phyloP scores from a whole-genome alignment of 805 yeast genomes.

The Wickerhamiella kazuoi region DNA sequence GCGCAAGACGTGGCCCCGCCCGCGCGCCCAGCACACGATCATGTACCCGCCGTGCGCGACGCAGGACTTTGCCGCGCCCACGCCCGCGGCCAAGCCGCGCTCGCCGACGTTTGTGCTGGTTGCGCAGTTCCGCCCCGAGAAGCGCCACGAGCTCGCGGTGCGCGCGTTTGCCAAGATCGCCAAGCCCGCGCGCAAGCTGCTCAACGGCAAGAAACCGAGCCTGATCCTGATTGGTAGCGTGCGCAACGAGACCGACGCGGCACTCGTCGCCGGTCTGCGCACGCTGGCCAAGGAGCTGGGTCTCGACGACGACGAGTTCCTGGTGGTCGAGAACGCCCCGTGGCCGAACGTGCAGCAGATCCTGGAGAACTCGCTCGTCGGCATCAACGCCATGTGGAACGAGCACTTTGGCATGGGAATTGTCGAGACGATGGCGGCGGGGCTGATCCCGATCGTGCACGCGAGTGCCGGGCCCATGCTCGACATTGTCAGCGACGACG shows the following conservation, averaged over 20 bases:
- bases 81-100: slow-evolving; percentile 13
- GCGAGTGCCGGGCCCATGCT: slow-evolving; percentile 88
- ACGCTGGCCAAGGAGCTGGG: slow-evolving; percentile 26
- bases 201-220: slow-evolving; percentile 19
- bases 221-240: slow-evolving; percentile 73
- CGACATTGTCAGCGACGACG: slow-evolving; percentile 55
- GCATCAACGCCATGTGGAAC: slow-evolving; percentile 97
- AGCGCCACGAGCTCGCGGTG: slow-evolving; percentile 62
- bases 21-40: slow-evolving; percentile 26
- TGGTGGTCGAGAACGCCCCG: slow-evolving; percentile 57
- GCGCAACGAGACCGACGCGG: slow-evolving; percentile 47
- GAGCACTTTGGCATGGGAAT: slow-evolving; percentile 98
- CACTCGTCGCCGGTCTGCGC: slow-evolving; percentile 35
- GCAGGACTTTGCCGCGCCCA: slow-evolving; percentile 27
- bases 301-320: slow-evolving; percentile 26
- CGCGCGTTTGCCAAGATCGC: slow-evolving; percentile 42
- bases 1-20: slow-evolving; percentile 39
- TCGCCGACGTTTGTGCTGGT: slow-evolving; percentile 30
- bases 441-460: slow-evolving; percentile 76
- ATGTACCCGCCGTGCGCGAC: slow-evolving; percentile 87
- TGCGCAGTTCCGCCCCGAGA: slow-evolving; percentile 93
- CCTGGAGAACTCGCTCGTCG: slow-evolving; percentile 44
- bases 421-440: slow-evolving; percentile 78
- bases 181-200: slow-evolving; percentile 5
- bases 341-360: slow-evolving; percentile 41